These are phyloP conservation scores for Flaveria linearis DNA, from an alignment of 129 eudicot genomes.

Conservation along the genomic window DNA sequence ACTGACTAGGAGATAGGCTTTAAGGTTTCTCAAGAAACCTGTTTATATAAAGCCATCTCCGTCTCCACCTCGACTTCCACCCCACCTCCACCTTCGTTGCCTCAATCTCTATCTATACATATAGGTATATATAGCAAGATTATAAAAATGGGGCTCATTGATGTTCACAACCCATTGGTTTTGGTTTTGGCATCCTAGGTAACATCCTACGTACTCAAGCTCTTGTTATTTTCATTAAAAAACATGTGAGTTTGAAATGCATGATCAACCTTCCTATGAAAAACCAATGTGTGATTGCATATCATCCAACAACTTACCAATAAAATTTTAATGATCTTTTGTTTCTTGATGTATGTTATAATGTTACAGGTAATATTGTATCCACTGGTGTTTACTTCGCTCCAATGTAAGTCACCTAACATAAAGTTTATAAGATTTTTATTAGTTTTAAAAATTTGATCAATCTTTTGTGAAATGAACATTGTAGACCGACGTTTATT, in stretches of 20 bases:
- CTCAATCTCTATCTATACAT: background rate
- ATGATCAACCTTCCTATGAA: conserved; percentile 30
- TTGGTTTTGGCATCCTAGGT: conserved; percentile 72
- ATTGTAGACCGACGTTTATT: conserved; percentile 71
- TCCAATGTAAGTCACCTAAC: conserved; percentile 61
- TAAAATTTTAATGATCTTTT: background rate
- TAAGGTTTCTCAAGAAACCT: conserved; percentile 27
- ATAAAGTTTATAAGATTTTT: background rate
- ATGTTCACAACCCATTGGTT: conserved; percentile 52
- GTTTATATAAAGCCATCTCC: conserved; percentile 29
- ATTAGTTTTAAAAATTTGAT: background rate
- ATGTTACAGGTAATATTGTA: conserved; percentile 63
- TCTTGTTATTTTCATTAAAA: background rate
- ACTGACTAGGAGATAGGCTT: conserved; percentile 10
- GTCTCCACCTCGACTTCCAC: conserved; percentile 4
- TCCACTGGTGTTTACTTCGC: conserved; percentile 70
- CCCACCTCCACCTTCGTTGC: background rate
- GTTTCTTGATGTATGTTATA: background rate
- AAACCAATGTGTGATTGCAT: conserved; percentile 17
- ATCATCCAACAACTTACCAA: conserved; percentile 7
- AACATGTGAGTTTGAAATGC: background rate
- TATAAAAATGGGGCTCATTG: conserved; percentile 56
- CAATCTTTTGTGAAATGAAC: background rate
- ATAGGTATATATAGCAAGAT: background rate
- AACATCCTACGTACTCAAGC: conserved; percentile 5